Percentiles rank a stretch among this genome's conserved stretches.
Conservation (phyloP, 345 rosid genomes). For the Melaleuca quinquenervia region DNA sequence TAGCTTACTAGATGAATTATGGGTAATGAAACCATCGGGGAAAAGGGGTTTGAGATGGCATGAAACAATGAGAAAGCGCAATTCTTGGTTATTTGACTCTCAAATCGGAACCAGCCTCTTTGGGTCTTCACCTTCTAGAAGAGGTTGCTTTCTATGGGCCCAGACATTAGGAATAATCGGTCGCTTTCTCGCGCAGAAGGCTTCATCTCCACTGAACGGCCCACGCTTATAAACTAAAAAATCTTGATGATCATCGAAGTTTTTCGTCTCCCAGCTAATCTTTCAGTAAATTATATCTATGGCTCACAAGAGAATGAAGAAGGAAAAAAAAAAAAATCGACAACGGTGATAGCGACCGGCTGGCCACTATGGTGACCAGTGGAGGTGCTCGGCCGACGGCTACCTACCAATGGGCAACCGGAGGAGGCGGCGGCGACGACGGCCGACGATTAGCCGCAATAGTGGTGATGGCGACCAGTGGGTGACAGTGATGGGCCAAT, state of each 20-base stretch:
- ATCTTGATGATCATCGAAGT: neutral
- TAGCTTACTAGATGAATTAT: neutral
- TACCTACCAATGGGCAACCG: too few relatives aligned
- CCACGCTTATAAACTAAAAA: neutral
- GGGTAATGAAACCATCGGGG: neutral
- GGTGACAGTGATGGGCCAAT: too few relatives aligned
- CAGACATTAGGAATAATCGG: neutral
- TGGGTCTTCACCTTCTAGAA: neutral
- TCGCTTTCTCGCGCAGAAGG: neutral
- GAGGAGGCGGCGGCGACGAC: too few relatives aligned
- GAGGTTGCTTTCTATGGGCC: neutral
- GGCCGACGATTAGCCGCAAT: too few relatives aligned
- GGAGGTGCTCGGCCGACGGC: too few relatives aligned
- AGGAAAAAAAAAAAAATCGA: neutral
- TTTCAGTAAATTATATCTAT: neutral
- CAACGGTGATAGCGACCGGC: too few relatives aligned
- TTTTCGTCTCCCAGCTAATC: neutral
- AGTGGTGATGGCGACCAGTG: too few relatives aligned
- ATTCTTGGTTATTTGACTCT: neutral
- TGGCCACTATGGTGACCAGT: too few relatives aligned
- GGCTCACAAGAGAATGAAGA: neutral
- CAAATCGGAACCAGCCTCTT: neutral
- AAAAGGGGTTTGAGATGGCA: neutral
- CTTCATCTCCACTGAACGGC: neutral
- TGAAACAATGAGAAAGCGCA: neutral